phyloP scores from a whole-genome alignment of 2,329 filamentous ascomycete genomes.

The Mycogone perniciosa region DNA sequence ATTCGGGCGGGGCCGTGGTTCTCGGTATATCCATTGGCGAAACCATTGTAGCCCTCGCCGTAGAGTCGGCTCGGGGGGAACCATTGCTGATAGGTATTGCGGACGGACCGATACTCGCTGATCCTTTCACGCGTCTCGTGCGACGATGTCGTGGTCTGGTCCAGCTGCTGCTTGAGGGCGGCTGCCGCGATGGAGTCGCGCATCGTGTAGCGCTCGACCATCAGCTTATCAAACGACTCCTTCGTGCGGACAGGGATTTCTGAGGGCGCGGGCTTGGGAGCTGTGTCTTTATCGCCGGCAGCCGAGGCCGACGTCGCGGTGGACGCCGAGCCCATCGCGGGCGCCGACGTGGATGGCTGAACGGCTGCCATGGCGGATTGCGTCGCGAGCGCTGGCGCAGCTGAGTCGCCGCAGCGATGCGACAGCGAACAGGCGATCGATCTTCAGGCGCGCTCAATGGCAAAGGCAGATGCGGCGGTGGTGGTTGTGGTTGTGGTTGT shows the following conservation, averaged over 20 bases:
- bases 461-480: neutral
- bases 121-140: slow-evolving; percentile 60
- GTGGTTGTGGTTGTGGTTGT: slow-evolving; percentile 11
- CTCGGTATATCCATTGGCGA: slow-evolving; percentile 81
- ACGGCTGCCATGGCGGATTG: slow-evolving; percentile 34
- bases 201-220: slow-evolving; percentile 48
- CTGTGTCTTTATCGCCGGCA: slow-evolving; percentile 24
- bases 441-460: slow-evolving; percentile 1
- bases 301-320: slow-evolving; percentile 24
- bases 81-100: slow-evolving; percentile 47
- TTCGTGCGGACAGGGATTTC: slow-evolving; percentile 45
- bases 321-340: slow-evolving; percentile 28
- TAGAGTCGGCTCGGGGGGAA: slow-evolving; percentile 54
- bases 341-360: slow-evolving; percentile 33
- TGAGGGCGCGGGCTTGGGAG: slow-evolving; percentile 16
- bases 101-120: slow-evolving; percentile 61
- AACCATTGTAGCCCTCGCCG: slow-evolving; percentile 77
- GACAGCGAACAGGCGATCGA: slow-evolving; percentile 17
- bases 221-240: slow-evolving; percentile 47
- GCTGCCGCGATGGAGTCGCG: slow-evolving; percentile 50
- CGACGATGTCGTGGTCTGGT: slow-evolving; percentile 50
- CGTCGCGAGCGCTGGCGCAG: slow-evolving; percentile 25
- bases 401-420: slow-evolving; percentile 33
- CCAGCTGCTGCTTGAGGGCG: slow-evolving; percentile 44
- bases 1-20: slow-evolving; percentile 55